phyloP scores from a whole-genome alignment of 2,329 filamentous ascomycete genomes.

The Aspergillus phoenicis region DNA sequence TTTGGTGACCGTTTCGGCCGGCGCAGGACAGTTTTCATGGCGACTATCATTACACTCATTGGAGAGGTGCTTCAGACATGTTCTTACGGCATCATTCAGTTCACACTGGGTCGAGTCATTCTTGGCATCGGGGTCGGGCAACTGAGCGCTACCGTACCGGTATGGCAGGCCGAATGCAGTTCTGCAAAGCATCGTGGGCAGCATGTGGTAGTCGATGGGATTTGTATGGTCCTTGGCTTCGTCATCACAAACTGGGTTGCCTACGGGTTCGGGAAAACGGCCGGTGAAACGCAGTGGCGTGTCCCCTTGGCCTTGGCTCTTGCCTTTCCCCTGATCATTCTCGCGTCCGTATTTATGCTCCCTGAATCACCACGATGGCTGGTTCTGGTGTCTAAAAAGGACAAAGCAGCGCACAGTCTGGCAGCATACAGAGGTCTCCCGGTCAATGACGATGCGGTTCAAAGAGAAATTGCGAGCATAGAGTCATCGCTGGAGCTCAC shows the following conservation, averaged over 20 bases:
- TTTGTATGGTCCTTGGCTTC: constrained; percentile 43
- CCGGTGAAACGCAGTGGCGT: constrained; percentile 51
- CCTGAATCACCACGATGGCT: constrained; percentile 51
- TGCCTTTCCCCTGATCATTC: constrained; percentile 54
- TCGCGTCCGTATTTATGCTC: constrained; percentile 49
- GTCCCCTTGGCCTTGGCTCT: constrained; percentile 60
- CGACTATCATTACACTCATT: constrained; percentile 33
- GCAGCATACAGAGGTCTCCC: constrained; percentile 19
- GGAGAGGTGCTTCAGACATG: constrained; percentile 44
- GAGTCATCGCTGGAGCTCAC: constrained; percentile 20
- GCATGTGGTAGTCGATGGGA: constrained; percentile 52
- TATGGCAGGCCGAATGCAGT: constrained; percentile 54
- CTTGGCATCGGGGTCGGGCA: constrained; percentile 54
- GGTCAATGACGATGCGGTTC: constrained; percentile 13
- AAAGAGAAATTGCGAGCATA: constrained; percentile 22
- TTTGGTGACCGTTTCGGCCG: constrained; percentile 52
- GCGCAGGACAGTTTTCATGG: constrained; percentile 49
- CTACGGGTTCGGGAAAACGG: constrained; percentile 51
- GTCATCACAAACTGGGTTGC: constrained; percentile 47
- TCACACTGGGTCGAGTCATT: constrained; percentile 52
- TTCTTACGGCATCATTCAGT: constrained; percentile 47
- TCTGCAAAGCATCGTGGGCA: constrained; percentile 51
- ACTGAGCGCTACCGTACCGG: constrained; percentile 51
- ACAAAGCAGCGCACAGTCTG: constrained; percentile 19
- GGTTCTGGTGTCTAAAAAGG: constrained; percentile 19